Percentiles rank a stretch among this genome's conserved stretches.
Conservation (phyloP, 2,329 filamentous ascomycete genomes). For the Diaporthe australafricana region DNA sequence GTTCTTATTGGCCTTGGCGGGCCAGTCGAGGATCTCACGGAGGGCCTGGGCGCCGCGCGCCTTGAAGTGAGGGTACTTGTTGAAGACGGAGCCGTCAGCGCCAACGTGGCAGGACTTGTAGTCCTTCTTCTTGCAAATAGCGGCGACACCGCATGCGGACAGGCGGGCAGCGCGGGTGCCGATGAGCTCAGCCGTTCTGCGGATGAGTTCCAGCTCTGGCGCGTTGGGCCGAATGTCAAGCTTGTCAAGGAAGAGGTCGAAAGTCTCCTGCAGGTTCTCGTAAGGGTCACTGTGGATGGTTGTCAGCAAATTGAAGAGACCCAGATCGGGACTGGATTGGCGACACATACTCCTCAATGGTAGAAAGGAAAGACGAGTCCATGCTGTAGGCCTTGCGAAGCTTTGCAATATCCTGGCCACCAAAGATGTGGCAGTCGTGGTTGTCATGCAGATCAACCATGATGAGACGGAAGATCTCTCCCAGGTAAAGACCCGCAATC, state of each 20-base stretch:
- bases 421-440: conserved; percentile 80
- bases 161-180: conserved; percentile 94
- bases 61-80: conserved; percentile 99
- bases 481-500: conserved; percentile 94
- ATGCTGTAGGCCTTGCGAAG: conserved; percentile 89
- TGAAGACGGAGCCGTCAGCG: conserved; percentile 97
- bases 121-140: conserved; percentile 96
- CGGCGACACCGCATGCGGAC: conserved; percentile 93
- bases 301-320: conserved; percentile 35
- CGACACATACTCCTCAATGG: conserved; percentile 82
- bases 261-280: conserved; percentile 92
- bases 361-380: conserved; percentile 92
- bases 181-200: conserved; percentile 91
- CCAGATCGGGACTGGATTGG: neutral
- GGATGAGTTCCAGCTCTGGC: conserved; percentile 88
- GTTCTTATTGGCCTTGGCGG: conserved; percentile 73
- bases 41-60: conserved; percentile 88
- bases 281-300: conserved; percentile 77
- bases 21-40: conserved; percentile 96
- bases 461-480: conserved; percentile 92
- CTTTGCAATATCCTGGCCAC: conserved; percentile 81
- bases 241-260: conserved; percentile 82
- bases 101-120: conserved; percentile 92
- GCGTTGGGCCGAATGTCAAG: conserved; percentile 78
- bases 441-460: conserved; percentile 88